Evolutionary conservation across 1,284 basidiomycete species (phyloP), one percentile per base, ranked within the genome.

Genomic region (Sanguinoderma infundibulare): DNA sequence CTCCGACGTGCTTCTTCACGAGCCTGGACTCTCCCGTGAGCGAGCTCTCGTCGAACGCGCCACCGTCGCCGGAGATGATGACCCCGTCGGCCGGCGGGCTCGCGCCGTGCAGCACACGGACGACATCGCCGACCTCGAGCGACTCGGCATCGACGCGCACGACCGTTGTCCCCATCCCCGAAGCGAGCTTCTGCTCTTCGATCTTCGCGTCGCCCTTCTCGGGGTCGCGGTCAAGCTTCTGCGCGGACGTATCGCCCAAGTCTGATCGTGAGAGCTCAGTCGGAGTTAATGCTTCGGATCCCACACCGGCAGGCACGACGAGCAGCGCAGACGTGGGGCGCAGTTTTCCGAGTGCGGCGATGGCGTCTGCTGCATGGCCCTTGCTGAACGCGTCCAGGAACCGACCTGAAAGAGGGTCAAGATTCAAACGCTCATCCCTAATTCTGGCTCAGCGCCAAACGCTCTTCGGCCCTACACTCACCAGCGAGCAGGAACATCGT

Each of bases 401-500:
- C 0, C 86, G 82, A 6, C 87, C 87, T 87, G 14, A 39, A 7
- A 34, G 17, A 30, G 5, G 40, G n/a, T n/a, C n/a, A n/a, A n/a
- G n/a, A n/a, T n/a, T n/a, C n/a, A n/a, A n/a, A n/a, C n/a, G n/a
- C n/a, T n/a, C n/a, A n/a, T n/a, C n/a, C n/a, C n/a, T n/a, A n/a
- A n/a, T n/a, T 32, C n/a, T 42, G 55, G 26, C 8, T 12, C 17
- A 26, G 40, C 46, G 54, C n/a, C 22, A 17, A 44, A 35, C 14
- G 15, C 10, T 47, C n/a, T n/a, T 7, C 1, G 20, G 24, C 40
- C 35, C 26, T 10, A 39, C 17, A 72, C 77, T 80, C 68, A 78
- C 93, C 94, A 26, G 83, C 78, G 1, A 95, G 79, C 40, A 95
- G 81, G 73, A 95, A 94, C 81, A 94, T 87, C 34, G 92, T 87